A percentile compares a stretch with the other conserved stretches of the same genome.
These are phyloP conservation scores for Spirogloea muscicola DNA, from an alignment of 139 green algal genomes.

Conservation along the genomic window DNA sequence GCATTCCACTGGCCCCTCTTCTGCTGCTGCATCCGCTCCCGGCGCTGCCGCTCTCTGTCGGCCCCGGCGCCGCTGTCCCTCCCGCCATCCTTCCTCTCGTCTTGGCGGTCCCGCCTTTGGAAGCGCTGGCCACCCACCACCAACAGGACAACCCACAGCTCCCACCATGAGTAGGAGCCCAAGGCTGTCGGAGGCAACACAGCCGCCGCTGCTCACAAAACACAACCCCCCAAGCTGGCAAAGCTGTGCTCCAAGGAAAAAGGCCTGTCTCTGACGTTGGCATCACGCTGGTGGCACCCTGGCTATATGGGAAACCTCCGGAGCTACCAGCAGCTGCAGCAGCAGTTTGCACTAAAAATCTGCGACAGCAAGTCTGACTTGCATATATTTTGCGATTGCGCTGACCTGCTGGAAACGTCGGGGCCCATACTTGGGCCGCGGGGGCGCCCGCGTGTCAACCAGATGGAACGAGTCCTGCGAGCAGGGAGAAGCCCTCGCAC, in stretches of 20 bases:
- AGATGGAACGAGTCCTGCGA: slow-evolving; percentile 89
- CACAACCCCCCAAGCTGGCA: too few relatives aligned
- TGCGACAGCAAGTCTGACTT: neutral
- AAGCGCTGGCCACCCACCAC: too few relatives aligned
- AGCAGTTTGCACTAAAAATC: too few relatives aligned
- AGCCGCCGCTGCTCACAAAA: too few relatives aligned
- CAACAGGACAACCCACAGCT: too few relatives aligned
- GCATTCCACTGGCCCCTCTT: slow-evolving; percentile 51
- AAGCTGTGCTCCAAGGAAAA: too few relatives aligned
- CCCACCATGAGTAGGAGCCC: too few relatives aligned
- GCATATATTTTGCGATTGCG: neutral
- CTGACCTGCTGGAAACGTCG: slow-evolving; percentile 63
- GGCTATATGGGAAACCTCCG: too few relatives aligned
- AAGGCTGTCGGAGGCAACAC: too few relatives aligned
- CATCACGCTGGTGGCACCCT: too few relatives aligned
- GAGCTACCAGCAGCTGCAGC: neutral
- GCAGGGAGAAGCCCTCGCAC: slow-evolving; percentile 29
- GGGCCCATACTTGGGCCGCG: slow-evolving; percentile 45
- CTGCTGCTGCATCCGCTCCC: slow-evolving; percentile 56
- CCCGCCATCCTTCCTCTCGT: slow-evolving; percentile 26
- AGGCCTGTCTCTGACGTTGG: too few relatives aligned
- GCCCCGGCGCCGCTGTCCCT: slow-evolving; percentile 46
- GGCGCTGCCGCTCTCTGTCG: slow-evolving; percentile 54
- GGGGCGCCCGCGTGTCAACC: slow-evolving; percentile 76
- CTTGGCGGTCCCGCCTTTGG: slow-evolving; percentile 37